A percentile compares a stretch with the other conserved stretches of the same genome.
These are phyloP conservation scores for Penicillium robsamsonii DNA, from an alignment of 495 filamentous ascomycete genomes.

Conservation along the genomic window DNA sequence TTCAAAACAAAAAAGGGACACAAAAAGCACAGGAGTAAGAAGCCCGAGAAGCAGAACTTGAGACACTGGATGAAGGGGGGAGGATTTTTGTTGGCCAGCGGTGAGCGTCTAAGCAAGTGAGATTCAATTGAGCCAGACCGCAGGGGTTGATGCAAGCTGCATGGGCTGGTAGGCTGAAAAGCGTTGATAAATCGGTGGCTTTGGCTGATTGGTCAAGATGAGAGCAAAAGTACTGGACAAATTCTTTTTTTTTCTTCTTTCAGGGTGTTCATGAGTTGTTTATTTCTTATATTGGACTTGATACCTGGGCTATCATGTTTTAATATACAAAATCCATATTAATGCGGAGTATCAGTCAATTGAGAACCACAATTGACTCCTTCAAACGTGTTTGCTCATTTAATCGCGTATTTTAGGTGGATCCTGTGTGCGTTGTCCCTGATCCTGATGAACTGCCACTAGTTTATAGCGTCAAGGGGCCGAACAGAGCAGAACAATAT, in stretches of 20 bases:
- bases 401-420: not conserved
- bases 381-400: not conserved
- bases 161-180: not conserved
- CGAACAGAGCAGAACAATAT: not conserved
- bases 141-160: slow-evolving; percentile 16
- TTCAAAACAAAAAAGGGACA: slow-evolving; percentile 39
- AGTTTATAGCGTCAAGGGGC: not conserved
- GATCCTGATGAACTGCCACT: not conserved
- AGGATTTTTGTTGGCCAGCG: slow-evolving; percentile 41
- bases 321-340: not conserved
- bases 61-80: slow-evolving; percentile 21
- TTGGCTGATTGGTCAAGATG: not conserved
- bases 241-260: not conserved
- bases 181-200: not conserved
- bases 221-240: not conserved
- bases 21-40: slow-evolving; percentile 32
- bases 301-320: too few relatives aligned
- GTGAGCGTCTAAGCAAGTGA: slow-evolving; percentile 29
- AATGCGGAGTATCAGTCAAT: not conserved
- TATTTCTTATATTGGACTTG: not conserved
- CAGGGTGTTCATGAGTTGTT: not conserved
- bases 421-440: slow-evolving; percentile 4
- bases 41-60: slow-evolving; percentile 29
- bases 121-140: slow-evolving; percentile 14
- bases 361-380: not conserved